Base-by-base conservation (phyloP, 2,329 filamentous ascomycete species). In the Teratosphaeriaceae sp. region DNA sequence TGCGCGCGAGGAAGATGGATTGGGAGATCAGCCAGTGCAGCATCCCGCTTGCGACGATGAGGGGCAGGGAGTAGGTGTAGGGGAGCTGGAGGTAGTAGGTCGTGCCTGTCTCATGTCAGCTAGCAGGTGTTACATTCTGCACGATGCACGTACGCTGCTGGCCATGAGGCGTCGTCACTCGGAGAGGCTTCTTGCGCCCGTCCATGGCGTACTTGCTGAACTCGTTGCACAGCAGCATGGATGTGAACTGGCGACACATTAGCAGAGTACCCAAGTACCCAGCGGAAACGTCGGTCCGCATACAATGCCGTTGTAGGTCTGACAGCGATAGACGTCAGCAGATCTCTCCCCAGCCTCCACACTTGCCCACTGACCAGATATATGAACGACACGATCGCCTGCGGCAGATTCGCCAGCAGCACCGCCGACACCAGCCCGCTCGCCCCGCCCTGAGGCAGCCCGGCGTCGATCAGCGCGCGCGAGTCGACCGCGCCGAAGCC, bases 11-110 rank as follows among this genome's bases (percentile, higher is more conserved):
- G 50, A 71, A 73, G 2, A 72, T 48, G n/a, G 55, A 59, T 38
- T 71, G 65, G 0, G 69, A 72, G 7, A 69, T 55, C 0, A 72
- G 51, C 68, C 68, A 73, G 47, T 72, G 69, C 2, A 73, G 46
- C 0, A 60, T 15, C 0, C 53, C 58, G 2, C 61, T 64, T 0
- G 53, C 15, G 0, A 52, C 22, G n/a, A 69, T 50, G 0, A 72
- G 56, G 0, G 68, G 70, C 2, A 67, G 11, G 0, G 54, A 54
- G 42, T 65, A 67, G 7, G 55, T 55, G 40, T 65, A 66, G 0
- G 68, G 68, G 1, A 70, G 45, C 18, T 64, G 58, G 1, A 71
- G 53, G 42, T 65, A 70, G 44, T 71, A 69, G 0, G 62, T 69
- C 2, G 49, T 19, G 15, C 31, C 31, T 34, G 12, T 31, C 20